Conservation (phyloP, 2,329 filamentous ascomycete genomes). For the Pyrenochaeta sp. region DNA sequence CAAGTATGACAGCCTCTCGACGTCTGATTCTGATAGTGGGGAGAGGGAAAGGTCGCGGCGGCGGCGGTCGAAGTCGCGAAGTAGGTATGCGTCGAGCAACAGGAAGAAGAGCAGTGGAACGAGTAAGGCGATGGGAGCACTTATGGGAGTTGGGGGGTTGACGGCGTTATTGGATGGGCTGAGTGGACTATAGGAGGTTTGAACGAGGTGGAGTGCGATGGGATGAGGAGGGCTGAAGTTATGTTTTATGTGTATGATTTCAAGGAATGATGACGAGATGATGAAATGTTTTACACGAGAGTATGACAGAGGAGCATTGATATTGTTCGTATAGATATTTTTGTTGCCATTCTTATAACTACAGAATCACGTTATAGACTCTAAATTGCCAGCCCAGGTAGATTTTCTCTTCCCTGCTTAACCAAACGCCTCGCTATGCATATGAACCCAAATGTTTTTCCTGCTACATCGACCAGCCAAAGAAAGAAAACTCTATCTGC, state of each 20-base stretch:
- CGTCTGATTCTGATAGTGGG: constrained; percentile 34
- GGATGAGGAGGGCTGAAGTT: neutral
- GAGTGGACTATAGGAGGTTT: constrained; percentile 22
- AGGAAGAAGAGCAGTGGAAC: constrained; percentile 32
- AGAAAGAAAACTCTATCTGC: constrained; percentile 19
- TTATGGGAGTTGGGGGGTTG: constrained; percentile 48
- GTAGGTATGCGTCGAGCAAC: constrained; percentile 10
- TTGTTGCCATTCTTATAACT: too few species aligned
- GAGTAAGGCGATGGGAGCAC: constrained; percentile 39
- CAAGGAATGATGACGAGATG: neutral
- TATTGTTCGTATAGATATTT: too few species aligned
- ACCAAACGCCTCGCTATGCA: constrained; percentile 17
- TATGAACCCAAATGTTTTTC: neutral
- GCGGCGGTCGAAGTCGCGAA: constrained; percentile 21
- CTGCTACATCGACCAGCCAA: neutral
- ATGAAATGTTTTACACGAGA: neutral
- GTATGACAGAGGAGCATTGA: too few species aligned
- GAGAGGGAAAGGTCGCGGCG: constrained; percentile 16
- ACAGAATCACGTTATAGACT: too few species aligned
- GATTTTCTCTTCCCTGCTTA: too few species aligned
- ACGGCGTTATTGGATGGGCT: constrained; percentile 48
- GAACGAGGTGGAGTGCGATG: neutral
- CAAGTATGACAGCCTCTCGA: constrained; percentile 24
- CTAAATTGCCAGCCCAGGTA: too few species aligned
- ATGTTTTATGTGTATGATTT: neutral